Percentiles rank a stretch among this genome's conserved stretches.
Evolutionary conservation across 805 yeast species (phyloP).

Genomic region (Candida ficus): DNA sequence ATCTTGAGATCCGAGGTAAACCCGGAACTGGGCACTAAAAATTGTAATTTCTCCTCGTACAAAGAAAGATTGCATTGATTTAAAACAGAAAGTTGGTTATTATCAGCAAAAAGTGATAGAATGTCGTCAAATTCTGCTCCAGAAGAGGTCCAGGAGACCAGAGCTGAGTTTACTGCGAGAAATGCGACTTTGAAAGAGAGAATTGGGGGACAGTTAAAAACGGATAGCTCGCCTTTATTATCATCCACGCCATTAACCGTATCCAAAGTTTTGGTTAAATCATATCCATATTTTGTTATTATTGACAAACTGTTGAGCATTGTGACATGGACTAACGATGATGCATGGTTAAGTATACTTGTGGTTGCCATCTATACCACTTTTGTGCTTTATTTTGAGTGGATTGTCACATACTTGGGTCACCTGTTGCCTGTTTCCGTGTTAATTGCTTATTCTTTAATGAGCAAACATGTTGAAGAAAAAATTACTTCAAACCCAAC

Average conservation of each 20-base stretch:
- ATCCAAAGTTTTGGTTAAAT: slow-evolving; percentile 71
- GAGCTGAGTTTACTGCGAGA: slow-evolving; percentile 37
- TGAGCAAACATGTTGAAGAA: slow-evolving; percentile 51
- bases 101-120: neutral
- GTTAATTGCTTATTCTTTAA: slow-evolving; percentile 53
- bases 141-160: slow-evolving; percentile 28
- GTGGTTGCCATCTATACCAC: slow-evolving; percentile 50
- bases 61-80: neutral
- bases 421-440: slow-evolving; percentile 66
- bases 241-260: slow-evolving; percentile 90
- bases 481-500: slow-evolving; percentile 69
- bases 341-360: slow-evolving; percentile 68
- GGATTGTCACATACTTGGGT: slow-evolving; percentile 74
- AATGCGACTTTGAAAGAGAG: slow-evolving; percentile 18
- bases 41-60: too few species aligned
- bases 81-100: too few species aligned
- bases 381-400: slow-evolving; percentile 70
- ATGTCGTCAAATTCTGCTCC: slow-evolving; percentile 16
- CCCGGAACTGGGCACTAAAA: neutral
- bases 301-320: slow-evolving; percentile 66
- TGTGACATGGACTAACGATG: slow-evolving; percentile 89
- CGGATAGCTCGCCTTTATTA: slow-evolving; percentile 61
- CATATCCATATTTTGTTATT: slow-evolving; percentile 80
- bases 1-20: neutral
- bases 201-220: slow-evolving; percentile 22